Percentiles rank a stretch among this genome's conserved stretches.
These are phyloP conservation scores for Boletus reticulatus DNA, from an alignment of 768 basidiomycete genomes.

Conservation along the genomic window DNA sequence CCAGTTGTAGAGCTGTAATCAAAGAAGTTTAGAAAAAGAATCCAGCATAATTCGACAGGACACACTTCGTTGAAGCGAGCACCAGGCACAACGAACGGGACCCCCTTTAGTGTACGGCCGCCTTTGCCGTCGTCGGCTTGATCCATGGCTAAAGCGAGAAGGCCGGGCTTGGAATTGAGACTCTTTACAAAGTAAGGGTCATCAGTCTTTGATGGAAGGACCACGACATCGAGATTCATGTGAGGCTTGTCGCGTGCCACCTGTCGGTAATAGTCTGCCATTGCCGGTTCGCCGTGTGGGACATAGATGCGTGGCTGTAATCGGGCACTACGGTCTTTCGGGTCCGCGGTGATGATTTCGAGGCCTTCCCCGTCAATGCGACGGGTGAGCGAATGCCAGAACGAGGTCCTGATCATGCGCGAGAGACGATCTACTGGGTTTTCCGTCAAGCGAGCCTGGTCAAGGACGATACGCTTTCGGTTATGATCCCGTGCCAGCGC, in stretches of 20 bases:
- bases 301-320: constrained; percentile 93
- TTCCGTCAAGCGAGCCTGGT: constrained; percentile 95
- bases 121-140: constrained; percentile 78
- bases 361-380: constrained; percentile 97
- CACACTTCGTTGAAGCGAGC: constrained; percentile 90
- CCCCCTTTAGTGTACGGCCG: constrained; percentile 81
- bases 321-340: constrained; percentile 92
- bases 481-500: constrained; percentile 95
- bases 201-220: constrained; percentile 83
- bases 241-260: constrained; percentile 92
- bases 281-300: constrained; percentile 87
- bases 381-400: constrained; percentile 97
- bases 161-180: constrained; percentile 90
- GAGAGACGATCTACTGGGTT: constrained; percentile 96
- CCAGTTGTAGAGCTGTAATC: constrained; percentile 82
- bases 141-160: constrained; percentile 94
- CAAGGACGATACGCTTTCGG: constrained; percentile 95
- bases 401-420: constrained; percentile 96
- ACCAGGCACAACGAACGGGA: constrained; percentile 97
- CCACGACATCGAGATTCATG: constrained; percentile 89
- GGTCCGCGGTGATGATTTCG: constrained; percentile 96
- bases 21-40: constrained; percentile 5
- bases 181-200: constrained; percentile 89
- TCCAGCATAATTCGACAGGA: constrained; percentile 7
- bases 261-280: constrained; percentile 93